Conservation (phyloP, 768 basidiomycete genomes). For the Paxillus rubicundulus region DNA sequence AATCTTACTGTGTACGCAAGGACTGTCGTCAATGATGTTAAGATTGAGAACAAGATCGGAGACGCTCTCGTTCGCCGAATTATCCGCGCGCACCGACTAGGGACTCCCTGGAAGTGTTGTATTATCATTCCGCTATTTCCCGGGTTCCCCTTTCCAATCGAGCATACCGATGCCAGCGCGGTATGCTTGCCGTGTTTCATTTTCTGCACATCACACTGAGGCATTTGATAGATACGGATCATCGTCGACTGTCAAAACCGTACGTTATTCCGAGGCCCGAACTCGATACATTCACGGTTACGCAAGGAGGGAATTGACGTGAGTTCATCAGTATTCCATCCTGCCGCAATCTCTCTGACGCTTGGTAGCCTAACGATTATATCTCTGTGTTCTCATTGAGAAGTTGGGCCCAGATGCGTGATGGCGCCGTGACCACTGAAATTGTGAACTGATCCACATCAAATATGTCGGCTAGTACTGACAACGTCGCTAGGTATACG, state of each 20-base stretch:
- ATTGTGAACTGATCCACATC: constrained; percentile 48
- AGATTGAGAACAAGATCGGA: constrained; percentile 91
- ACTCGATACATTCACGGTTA: constrained; percentile 87
- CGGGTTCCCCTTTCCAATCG: constrained; percentile 91
- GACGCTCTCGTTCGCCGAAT: constrained; percentile 92
- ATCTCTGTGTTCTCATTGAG: constrained; percentile 88
- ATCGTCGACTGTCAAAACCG: constrained; percentile 95
- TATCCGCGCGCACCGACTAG: constrained; percentile 78
- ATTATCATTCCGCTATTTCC: constrained; percentile 90
- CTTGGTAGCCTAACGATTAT: constrained; percentile 82
- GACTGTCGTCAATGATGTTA: constrained; percentile 80
- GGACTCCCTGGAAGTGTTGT: constrained; percentile 87
- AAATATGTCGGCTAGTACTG: constrained; percentile 3
- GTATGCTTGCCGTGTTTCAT: constrained; percentile 43
- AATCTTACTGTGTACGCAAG: constrained; percentile 33
- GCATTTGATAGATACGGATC: constrained; percentile 67
- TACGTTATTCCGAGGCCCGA: constrained; percentile 82
- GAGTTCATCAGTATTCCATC: constrained; percentile 9
- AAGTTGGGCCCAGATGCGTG: constrained; percentile 90
- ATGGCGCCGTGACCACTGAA: constrained; percentile 82
- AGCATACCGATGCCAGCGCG: constrained; percentile 89
- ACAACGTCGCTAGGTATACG: constrained; percentile 62
- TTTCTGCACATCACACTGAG: not conserved
- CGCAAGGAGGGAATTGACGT: constrained; percentile 88
- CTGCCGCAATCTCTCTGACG: not conserved